Base-by-base conservation (phyloP, 306 rosid species). In the Senna siamea region DNA sequence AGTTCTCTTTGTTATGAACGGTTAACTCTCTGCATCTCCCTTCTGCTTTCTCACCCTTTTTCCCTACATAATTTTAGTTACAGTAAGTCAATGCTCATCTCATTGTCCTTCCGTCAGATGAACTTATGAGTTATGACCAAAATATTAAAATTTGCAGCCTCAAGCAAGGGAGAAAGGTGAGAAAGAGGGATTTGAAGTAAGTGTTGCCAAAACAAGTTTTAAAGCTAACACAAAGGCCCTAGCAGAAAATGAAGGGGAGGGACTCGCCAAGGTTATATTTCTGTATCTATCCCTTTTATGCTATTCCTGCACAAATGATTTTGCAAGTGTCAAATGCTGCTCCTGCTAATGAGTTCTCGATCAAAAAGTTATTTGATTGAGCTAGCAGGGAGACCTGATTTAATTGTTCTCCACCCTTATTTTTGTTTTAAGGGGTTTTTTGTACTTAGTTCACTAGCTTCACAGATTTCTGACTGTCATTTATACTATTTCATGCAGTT, bases 191-290 rank as follows among this genome's bases (percentile, higher is more conserved):
- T 90, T 90, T 80, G 89, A 86, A 81, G 77, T 90, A 23, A 75
- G 91, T 64, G 53, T 90, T 75, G 73, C 92, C 83, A 90, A 86
- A 86, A 90, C 96, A 69, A 90, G 96, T 72, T 90, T 90, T 76
- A 90, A 90, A 88, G 96, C 96, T 63, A 90, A 90, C 89, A 88
- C 96, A 23, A 90, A 90, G 85, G 96, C 96, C 75, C 85, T 90
- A 0, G 96, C 91, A 80, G 96, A 90, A 88, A 90, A 88, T 34
- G 96, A 90, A 88, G 96, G 88, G 68, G 96, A 88, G 79, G 96
- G 96, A 37, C 84, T 90, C 47, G 96, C 96, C 51, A 90, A 90
- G 96, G 96, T 88, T 18, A 47, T 32, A 46, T 60, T 54, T 40
- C 76, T 50, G 23, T 30, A 51, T 32, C 58, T 14, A 59, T 75